These are phyloP conservation scores for Mycena leptocephala DNA, from an alignment of 768 basidiomycete species.

Conservation along the genomic window DNA sequence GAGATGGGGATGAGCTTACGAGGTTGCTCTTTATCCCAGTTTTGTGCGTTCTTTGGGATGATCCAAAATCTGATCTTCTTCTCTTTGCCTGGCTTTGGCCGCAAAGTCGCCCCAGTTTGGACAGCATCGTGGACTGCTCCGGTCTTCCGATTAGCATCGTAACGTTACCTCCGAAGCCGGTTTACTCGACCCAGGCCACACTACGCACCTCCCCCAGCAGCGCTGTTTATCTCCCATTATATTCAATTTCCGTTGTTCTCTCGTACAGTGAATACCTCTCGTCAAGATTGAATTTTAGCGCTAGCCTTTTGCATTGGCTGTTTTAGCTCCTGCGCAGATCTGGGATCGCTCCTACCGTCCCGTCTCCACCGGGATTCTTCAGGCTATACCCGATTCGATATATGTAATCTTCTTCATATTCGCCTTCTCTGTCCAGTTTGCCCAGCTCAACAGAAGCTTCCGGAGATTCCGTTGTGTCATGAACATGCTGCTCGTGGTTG, in stretches of 20 bases:
- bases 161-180: slow-evolving; percentile 59
- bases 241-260: slow-evolving; percentile 36
- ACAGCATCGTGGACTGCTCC: slow-evolving; percentile 52
- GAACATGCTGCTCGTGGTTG: slow-evolving; percentile 15
- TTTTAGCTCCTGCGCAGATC: slow-evolving; percentile 32
- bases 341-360: slow-evolving; percentile 28
- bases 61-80: slow-evolving; percentile 56
- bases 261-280: slow-evolving; percentile 21
- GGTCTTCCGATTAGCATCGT: slow-evolving; percentile 55
- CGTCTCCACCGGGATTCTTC: slow-evolving; percentile 32
- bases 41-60: slow-evolving; percentile 54
- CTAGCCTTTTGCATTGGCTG: slow-evolving; percentile 32
- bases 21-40: slow-evolving; percentile 65
- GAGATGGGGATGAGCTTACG: slow-evolving; percentile 59
- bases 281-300: slow-evolving; percentile 35
- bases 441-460: slow-evolving; percentile 22
- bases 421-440: not conserved
- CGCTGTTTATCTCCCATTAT: not conserved
- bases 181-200: slow-evolving; percentile 49
- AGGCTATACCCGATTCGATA: slow-evolving; percentile 32
- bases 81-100: slow-evolving; percentile 50
- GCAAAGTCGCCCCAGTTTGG: slow-evolving; percentile 48
- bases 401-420: slow-evolving; percentile 30
- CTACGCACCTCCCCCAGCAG: slow-evolving; percentile 46
- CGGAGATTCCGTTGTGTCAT: slow-evolving; percentile 33